These are phyloP conservation scores for Marasmius sp. DNA, from an alignment of 1,284 basidiomycete species.

Conservation along the genomic window DNA sequence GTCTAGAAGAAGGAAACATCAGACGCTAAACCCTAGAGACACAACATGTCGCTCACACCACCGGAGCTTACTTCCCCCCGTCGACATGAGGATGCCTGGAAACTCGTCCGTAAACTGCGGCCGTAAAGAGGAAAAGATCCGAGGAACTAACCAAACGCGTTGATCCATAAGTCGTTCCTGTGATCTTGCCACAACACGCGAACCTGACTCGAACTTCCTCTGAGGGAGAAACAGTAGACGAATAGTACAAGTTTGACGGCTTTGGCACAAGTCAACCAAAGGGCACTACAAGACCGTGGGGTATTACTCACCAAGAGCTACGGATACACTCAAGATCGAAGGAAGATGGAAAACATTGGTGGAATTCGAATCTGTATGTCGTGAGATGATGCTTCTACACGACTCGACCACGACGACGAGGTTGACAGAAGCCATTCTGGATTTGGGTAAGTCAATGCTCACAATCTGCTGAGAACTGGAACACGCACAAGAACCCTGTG, in stretches of 20 bases:
- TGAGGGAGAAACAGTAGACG: constrained; percentile 81
- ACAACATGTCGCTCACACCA: constrained; percentile 64
- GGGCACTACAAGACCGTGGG: background rate
- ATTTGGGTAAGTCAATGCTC: background rate
- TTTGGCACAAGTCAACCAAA: constrained; percentile 27
- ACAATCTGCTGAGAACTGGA: constrained; percentile 2
- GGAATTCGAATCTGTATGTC: constrained; percentile 44
- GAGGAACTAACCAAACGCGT: constrained; percentile 59
- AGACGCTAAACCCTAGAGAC: background rate
- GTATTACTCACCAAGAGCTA: constrained; percentile 68
- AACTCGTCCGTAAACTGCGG: constrained; percentile 25
- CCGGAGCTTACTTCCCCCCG: constrained; percentile 82
- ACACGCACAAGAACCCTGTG: constrained; percentile 66
- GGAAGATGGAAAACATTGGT: constrained; percentile 78
- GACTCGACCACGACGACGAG: constrained; percentile 87
- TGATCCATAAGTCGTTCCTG: constrained; percentile 86
- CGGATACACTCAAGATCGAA: constrained; percentile 79
- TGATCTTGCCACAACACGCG: constrained; percentile 95
- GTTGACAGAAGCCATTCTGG: constrained; percentile 84
- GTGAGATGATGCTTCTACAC: constrained; percentile 65
- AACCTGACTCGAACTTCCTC: constrained; percentile 85
- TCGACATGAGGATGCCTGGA: constrained; percentile 85
- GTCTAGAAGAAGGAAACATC: constrained; percentile 35
- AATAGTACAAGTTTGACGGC: constrained; percentile 87
- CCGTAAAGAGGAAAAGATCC: constrained; percentile 1